These are phyloP conservation scores for Cyanidium caldarium DNA, from an alignment of 23 red algal species.

Conservation along the genomic window DNA sequence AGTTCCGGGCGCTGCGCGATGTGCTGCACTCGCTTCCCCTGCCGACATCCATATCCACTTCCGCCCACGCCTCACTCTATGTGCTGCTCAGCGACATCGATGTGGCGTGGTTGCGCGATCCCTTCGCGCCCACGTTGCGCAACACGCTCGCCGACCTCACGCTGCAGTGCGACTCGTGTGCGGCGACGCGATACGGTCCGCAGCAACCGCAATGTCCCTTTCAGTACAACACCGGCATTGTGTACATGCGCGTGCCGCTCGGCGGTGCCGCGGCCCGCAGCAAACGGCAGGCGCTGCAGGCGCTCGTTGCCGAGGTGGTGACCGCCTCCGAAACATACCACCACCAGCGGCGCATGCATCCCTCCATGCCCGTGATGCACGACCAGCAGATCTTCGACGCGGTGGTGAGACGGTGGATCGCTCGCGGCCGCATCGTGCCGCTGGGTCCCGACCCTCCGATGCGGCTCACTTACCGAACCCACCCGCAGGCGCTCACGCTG, in stretches of 20 bases:
- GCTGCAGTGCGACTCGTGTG: background rate
- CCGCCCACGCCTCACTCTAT: background rate
- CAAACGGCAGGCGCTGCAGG: background rate
- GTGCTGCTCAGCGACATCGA: background rate
- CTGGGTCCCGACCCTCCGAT: too few relatives aligned
- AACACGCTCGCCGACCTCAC: background rate
- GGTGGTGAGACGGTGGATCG: background rate
- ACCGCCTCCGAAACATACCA: background rate
- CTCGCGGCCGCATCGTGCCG: background rate
- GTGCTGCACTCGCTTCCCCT: too few relatives aligned
- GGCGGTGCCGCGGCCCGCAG: background rate
- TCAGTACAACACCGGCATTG: background rate
- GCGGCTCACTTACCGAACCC: too few relatives aligned
- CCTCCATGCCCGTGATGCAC: background rate
- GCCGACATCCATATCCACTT: too few relatives aligned
- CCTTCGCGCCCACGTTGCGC: background rate
- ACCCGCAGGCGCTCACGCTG: background rate
- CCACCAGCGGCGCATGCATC: background rate
- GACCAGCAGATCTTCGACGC: background rate
- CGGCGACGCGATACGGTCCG: background rate
- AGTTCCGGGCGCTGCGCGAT: background rate
- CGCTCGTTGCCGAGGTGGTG: background rate
- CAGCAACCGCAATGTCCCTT: background rate
- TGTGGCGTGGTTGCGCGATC: background rate
- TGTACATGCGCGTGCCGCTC: background rate